Conservation (phyloP, 345 rosid genomes). For the Syzygium aromaticum region DNA sequence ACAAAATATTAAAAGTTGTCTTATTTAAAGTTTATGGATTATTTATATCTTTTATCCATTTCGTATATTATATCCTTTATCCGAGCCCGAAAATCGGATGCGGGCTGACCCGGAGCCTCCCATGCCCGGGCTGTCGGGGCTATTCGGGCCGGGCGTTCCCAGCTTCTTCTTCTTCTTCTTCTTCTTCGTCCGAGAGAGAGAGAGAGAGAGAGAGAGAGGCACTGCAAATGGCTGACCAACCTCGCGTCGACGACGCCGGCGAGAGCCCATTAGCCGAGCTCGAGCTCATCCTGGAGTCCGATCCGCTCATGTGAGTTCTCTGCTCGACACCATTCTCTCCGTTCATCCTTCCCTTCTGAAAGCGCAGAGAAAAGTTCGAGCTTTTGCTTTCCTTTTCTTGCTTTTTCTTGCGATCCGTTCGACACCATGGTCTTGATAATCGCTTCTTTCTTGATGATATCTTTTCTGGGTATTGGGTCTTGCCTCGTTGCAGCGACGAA, state of each 20-base stretch:
- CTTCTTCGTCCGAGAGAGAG: background rate
- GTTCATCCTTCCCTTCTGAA: background rate
- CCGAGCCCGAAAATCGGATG: background rate
- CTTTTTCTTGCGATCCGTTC: background rate
- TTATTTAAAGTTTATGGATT: too few species aligned
- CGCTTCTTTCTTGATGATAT: background rate
- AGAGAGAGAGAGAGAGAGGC: background rate
- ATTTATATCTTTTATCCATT: too few species aligned
- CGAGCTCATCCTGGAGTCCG: slow-evolving; percentile 53
- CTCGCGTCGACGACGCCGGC: slow-evolving; percentile 9
- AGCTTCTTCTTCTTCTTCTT: background rate
- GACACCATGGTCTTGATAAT: background rate
- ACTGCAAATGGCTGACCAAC: slow-evolving; percentile 11
- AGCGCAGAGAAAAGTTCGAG: background rate
- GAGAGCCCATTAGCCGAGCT: slow-evolving; percentile 38
- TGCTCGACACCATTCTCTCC: background rate
- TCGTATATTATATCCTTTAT: too few species aligned
- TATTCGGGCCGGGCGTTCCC: background rate
- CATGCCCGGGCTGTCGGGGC: background rate
- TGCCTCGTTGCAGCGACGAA: slow-evolving; percentile 47
- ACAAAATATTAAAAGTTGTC: too few species aligned
- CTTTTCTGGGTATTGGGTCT: background rate
- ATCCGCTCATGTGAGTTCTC: slow-evolving; percentile 61
- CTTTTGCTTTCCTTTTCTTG: background rate
- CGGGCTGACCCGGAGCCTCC: background rate